Evolutionary conservation across 2,329 filamentous ascomycete genomes (phyloP).

Genomic region (Aspergillus bombycis): DNA sequence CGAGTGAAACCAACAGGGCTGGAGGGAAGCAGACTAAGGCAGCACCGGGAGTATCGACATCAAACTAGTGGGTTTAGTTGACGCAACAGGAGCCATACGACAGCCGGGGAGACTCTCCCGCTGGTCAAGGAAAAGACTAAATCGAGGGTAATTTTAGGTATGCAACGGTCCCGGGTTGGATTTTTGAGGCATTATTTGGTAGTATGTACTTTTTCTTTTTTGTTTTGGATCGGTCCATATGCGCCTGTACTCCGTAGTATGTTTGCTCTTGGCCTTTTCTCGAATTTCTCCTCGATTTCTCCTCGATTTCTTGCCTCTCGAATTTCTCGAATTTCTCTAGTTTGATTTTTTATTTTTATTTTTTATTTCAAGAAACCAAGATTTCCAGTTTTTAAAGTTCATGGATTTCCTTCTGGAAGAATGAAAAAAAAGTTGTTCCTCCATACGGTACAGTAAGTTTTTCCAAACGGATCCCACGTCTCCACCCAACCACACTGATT

Average conservation of each 20-base stretch:
- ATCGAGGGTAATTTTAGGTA: neutral
- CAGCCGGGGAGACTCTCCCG: neutral
- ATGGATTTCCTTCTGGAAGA: neutral
- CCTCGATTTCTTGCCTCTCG: neutral
- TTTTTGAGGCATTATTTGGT: neutral
- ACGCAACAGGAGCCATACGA: neutral
- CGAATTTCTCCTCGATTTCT: neutral
- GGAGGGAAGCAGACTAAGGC: constrained; percentile 1
- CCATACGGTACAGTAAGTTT: neutral
- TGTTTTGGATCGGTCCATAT: neutral
- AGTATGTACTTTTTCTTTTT: neutral
- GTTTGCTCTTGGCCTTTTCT: no score
- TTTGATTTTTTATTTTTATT: neutral
- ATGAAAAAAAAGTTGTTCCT: neutral
- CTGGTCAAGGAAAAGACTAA: neutral
- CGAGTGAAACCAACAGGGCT: neutral
- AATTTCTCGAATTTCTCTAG: neutral
- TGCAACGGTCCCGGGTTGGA: neutral
- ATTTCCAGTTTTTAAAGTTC: constrained; percentile 2
- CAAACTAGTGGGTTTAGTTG: neutral
- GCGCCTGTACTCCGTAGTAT: no score
- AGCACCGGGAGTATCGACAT: neutral
- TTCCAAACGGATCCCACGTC: neutral
- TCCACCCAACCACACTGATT: neutral
- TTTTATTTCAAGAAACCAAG: neutral